Evolutionary conservation across 768 basidiomycete species (phyloP), one percentile per base, ranked within the genome.

Genomic region (Filobasidium wieringae): DNA sequence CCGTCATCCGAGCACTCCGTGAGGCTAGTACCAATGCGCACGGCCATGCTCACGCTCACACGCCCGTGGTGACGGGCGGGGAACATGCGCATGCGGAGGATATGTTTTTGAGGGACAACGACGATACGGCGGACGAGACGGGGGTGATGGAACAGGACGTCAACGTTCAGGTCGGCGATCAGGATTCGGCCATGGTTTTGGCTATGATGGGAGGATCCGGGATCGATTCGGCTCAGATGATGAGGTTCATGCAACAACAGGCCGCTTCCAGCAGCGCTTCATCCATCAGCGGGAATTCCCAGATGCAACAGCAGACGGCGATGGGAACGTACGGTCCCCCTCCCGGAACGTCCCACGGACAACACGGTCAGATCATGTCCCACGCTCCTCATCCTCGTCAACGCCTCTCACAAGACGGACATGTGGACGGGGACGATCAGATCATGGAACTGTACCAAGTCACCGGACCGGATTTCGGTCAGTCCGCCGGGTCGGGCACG

Each of bases 371-470:
- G 30, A 50, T 50, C 17, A 39, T 57, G 36, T 51, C 41, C 9
- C 47, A 57, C 22, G 22, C 22, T 14, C 43, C 22, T 7, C 24
- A 24, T 5, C 43, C 22, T 22, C 43, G 29, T 47, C 43, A 47
- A 27, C 43, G 41, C 24, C 15, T 19, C 22, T 19, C 14, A 47
- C 22, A 47, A 11, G 37, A 40, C 11, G 22, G 17, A 27, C 14
- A 24, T 22, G 29, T 19, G 43, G 29, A 19, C 22, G 43, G 15
- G 22, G 43, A 47, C 14, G 43, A 47, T 11, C 43, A 47, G n/a
- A 47, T 47, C 32, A 57, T 57, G 47, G 56, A 57, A 30, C 41
- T 50, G 24, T 57, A 57, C 15, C 56, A 57, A 29, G 56, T 57
- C 27, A 57, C 56, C 14, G 56, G 56, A 29, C 56, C 56, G 1